phyloP scores from a whole-genome alignment of 352 stramenopile genomes.

The Aphanomyces euteiches region DNA sequence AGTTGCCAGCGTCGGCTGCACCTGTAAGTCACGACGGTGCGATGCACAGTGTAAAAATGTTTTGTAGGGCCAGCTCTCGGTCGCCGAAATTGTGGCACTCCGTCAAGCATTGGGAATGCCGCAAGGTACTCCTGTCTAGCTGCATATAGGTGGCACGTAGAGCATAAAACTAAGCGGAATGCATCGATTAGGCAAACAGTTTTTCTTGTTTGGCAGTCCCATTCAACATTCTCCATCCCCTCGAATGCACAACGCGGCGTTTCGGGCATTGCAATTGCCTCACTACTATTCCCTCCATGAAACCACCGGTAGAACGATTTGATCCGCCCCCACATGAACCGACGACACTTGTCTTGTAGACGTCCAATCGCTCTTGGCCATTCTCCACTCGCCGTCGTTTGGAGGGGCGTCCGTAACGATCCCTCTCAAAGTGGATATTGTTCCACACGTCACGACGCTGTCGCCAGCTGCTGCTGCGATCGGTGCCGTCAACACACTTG shows the following conservation, averaged over 20 bases:
- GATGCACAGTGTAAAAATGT: not conserved
- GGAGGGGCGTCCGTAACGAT: conserved; percentile 97
- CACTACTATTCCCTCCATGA: conserved; percentile 90
- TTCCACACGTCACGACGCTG: conserved; percentile 90
- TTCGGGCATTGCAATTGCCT: conserved; percentile 78
- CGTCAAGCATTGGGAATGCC: conserved; percentile 78
- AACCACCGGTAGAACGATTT: conserved; percentile 39
- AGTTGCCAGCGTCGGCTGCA: conserved; percentile 89
- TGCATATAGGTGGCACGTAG: not conserved
- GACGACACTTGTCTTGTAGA: not conserved
- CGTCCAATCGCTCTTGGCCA: conserved; percentile 31
- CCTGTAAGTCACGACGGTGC: conserved; percentile 38
- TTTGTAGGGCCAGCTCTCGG: conserved; percentile 87
- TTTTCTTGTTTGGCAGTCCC: conserved; percentile 95
- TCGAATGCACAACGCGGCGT: conserved; percentile 96
- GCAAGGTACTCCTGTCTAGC: conserved; percentile 47
- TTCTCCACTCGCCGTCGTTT: conserved; percentile 64
- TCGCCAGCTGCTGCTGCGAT: conserved; percentile 92
- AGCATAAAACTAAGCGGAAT: no score
- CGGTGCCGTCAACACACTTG: conserved; percentile 98
- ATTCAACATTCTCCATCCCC: conserved; percentile 96
- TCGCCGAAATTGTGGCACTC: conserved; percentile 90
- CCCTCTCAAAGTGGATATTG: conserved; percentile 95
- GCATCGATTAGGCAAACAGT: conserved; percentile 54
- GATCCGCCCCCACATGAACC: no score